Conservation (phyloP, 2,329 filamentous ascomycete genomes). For the Verruconis gallopava region DNA sequence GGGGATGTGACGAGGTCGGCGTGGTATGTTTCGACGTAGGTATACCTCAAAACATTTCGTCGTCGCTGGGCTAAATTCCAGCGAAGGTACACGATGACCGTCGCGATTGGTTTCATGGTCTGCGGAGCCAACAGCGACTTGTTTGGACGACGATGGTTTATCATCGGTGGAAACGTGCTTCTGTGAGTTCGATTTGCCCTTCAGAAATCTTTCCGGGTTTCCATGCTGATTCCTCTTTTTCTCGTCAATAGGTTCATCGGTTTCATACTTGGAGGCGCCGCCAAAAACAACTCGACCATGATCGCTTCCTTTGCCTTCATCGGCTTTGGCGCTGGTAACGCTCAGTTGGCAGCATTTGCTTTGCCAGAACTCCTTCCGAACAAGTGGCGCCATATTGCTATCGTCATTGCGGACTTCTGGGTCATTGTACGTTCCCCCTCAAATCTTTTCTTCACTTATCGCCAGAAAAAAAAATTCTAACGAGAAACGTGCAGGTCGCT, state of each 20-base stretch:
- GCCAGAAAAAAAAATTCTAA: too few species aligned
- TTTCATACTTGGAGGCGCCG: constrained; percentile 10
- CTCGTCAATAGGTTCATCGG: constrained; percentile 11
- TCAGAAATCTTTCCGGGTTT: neutral
- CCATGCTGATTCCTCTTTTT: too few species aligned
- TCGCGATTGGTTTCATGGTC: constrained; percentile 6
- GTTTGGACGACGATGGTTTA: constrained; percentile 13
- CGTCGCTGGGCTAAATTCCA: too few species aligned
- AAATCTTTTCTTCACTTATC: neutral
- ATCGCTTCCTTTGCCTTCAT: constrained; percentile 9
- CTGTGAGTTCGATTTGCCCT: too few species aligned
- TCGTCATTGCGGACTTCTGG: constrained; percentile 5
- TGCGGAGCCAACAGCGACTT: constrained; percentile 12
- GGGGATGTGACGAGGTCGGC: constrained; percentile 13
- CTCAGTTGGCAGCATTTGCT: constrained; percentile 21
- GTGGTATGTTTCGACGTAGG: constrained; percentile 13
- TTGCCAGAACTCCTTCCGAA: constrained; percentile 17
- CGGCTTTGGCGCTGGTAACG: constrained; percentile 19
- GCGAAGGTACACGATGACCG: constrained; percentile 3
- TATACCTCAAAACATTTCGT: too few species aligned
- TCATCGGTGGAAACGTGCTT: constrained; percentile 11
- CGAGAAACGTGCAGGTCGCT: too few species aligned
- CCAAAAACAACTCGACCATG: constrained; percentile 11
- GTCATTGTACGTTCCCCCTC: neutral
- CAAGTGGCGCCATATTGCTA: constrained; percentile 16